phyloP scores from a whole-genome alignment of 2,329 filamentous ascomycete genomes.

The Paecilomyces sp. region DNA sequence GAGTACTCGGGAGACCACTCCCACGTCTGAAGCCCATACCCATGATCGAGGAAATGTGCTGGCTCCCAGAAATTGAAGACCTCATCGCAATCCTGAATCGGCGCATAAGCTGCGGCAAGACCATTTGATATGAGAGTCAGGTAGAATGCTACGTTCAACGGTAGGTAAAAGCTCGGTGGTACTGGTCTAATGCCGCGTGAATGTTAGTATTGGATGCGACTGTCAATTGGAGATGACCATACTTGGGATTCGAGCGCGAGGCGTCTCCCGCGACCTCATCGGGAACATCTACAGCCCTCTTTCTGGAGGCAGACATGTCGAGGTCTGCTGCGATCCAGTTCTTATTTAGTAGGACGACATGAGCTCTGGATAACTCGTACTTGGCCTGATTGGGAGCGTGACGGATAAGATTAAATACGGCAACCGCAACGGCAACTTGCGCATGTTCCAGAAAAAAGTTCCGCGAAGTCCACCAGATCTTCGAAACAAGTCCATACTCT shows the following conservation, averaged over 20 bases:
- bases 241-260: constrained; percentile 21
- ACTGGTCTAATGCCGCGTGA: constrained; percentile 16
- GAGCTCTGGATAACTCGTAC: not conserved
- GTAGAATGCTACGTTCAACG: constrained; percentile 72
- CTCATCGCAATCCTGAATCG: constrained; percentile 97
- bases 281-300: constrained; percentile 5
- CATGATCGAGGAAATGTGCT: constrained; percentile 85
- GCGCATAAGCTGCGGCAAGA: constrained; percentile 71
- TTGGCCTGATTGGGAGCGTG: constrained; percentile 6
- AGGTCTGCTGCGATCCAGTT: not conserved
- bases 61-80: constrained; percentile 99
- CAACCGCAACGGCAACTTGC: constrained; percentile 17
- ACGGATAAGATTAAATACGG: constrained; percentile 9
- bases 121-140: constrained; percentile 68
- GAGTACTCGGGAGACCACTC: constrained; percentile 94
- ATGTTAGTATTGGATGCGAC: constrained; percentile 9
- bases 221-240: constrained; percentile 5
- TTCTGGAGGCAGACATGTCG: constrained; percentile 13
- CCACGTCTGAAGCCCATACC: constrained; percentile 94
- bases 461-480: not conserved
- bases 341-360: not conserved
- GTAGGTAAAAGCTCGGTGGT: constrained; percentile 52
- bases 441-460: constrained; percentile 22
- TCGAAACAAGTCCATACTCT: not conserved
- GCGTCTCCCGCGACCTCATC: constrained; percentile 1